phyloP scores from a whole-genome alignment of 2,329 filamentous ascomycete genomes.

The Colletotrichum scovillei region DNA sequence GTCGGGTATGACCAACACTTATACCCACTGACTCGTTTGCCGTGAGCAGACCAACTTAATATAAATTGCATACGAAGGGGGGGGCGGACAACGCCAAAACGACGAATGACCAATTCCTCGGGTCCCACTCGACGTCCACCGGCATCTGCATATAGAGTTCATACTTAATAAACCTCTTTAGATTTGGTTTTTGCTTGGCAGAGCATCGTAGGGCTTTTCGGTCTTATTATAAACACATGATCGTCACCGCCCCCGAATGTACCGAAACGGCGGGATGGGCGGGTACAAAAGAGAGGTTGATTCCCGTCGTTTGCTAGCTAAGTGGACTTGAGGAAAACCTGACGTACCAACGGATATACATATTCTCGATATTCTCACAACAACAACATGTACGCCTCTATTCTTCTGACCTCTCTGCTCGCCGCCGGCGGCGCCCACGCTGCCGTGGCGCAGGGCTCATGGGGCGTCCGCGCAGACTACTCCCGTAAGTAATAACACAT shows the following conservation, averaged over 20 bases:
- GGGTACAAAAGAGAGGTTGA: not conserved
- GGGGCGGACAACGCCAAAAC: not conserved
- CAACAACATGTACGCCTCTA: not conserved
- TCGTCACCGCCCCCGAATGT: not conserved
- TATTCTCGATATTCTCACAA: not conserved
- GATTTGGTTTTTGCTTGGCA: not conserved
- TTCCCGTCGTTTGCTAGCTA: not conserved
- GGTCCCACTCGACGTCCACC: not conserved
- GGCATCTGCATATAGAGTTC: not conserved
- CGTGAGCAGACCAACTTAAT: slow-evolving; percentile 10
- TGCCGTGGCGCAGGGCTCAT: not conserved
- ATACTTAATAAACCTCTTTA: not conserved
- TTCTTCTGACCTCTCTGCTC: not conserved
- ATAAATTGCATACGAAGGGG: slow-evolving; percentile 5
- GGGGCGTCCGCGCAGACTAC: slow-evolving; percentile 12
- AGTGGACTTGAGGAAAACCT: not conserved
- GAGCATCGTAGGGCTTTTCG: not conserved
- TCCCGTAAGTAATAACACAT: not conserved
- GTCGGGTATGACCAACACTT: too few relatives aligned
- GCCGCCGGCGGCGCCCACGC: not conserved
- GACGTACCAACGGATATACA: not conserved
- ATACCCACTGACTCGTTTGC: slow-evolving; percentile 11
- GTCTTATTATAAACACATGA: not conserved
- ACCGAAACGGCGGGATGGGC: not conserved
- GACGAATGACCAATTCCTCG: not conserved